Base-by-base conservation (phyloP, 1,284 basidiomycete genomes). In the Kalmanozyma brasiliensis region DNA sequence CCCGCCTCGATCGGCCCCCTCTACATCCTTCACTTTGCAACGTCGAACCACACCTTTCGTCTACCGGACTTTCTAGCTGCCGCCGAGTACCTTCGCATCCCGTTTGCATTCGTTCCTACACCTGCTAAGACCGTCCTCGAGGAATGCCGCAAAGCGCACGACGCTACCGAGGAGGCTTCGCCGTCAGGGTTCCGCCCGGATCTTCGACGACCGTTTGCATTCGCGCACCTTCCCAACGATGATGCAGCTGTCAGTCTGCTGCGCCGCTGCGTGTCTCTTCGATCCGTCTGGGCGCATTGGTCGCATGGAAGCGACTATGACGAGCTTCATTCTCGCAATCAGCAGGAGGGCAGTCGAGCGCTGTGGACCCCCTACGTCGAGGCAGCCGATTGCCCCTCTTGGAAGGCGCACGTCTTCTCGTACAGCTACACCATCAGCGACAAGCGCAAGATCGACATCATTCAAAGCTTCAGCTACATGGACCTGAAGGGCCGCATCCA, bases 401-500 rank as follows among this genome's bases (percentile, higher is more conserved):
- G 77, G 77, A 76, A 74, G 35, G 76, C 76, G 3, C 69, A 74
- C 35, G 68, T 79, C n/a, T 73, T 66, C 40, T 67, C 69, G 23
- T 74, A 61, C 63, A 76, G 73, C 65, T 70, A 64, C 44, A 67
- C 70, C 24, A 62, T 81, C 51, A 61, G 71, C 8, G 48, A 65
- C 29, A 48, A 63, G 56, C 60, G 55, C 29, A 72, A 45, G 32
- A 41, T 57, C 33, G 37, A 57, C n/a, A 86, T 92, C 35, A 89
- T 96, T 57, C 89, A 94, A 76, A 86, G 86, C 69, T 96, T 98
- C 82, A 84, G 86, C 1, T 97, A 93, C 82, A 93, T 97, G 89
- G 87, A 84, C 20, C 89, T 95, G 62, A 80, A 86, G 60, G 94
- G 94, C 6, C 87, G 87, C 68, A 93, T 97, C 72, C 88, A 91